phyloP scores from a whole-genome alignment of 1,284 basidiomycete species.

The Sporisorium graminicola region DNA sequence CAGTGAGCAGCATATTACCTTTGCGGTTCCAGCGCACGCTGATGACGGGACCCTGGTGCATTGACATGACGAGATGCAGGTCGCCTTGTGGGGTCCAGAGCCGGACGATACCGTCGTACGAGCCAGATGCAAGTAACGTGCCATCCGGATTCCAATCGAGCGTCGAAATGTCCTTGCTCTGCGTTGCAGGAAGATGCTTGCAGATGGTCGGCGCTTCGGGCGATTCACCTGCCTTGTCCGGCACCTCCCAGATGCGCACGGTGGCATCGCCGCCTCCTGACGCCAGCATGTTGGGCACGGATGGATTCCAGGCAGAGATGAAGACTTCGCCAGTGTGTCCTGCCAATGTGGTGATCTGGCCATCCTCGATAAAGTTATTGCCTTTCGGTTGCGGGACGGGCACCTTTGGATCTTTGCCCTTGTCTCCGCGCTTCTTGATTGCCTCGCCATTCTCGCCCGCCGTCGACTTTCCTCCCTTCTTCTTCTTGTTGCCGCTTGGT shows the following conservation, averaged over 20 bases:
- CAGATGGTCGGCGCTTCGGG: conserved; percentile 62
- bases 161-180: conserved; percentile 67
- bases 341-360: conserved; percentile 51
- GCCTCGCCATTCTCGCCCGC: conserved; percentile 43
- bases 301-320: conserved; percentile 68
- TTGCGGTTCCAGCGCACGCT: conserved; percentile 68
- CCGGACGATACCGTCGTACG: conserved; percentile 68
- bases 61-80: conserved; percentile 69
- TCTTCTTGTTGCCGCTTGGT: conserved; percentile 47
- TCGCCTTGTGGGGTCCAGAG: conserved; percentile 70
- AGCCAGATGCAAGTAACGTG: conserved; percentile 67
- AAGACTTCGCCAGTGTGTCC: conserved; percentile 68
- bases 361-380: conserved; percentile 41
- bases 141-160: conserved; percentile 70
- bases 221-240: conserved; percentile 34
- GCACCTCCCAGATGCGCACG: conserved; percentile 69
- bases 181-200: conserved; percentile 67
- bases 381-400: conserved; percentile 47
- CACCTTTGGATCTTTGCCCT: conserved; percentile 48
- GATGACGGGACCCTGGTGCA: conserved; percentile 70
- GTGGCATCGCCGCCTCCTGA: conserved; percentile 69
- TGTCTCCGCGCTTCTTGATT: conserved; percentile 45
- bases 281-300: conserved; percentile 67
- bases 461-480: conserved; percentile 50
- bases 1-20: conserved; percentile 66